Evolutionary conservation across 2,329 filamentous ascomycete genomes (phyloP), one percentile per base, ranked within the genome.

Genomic region (Periglandula ipomoeae): DNA sequence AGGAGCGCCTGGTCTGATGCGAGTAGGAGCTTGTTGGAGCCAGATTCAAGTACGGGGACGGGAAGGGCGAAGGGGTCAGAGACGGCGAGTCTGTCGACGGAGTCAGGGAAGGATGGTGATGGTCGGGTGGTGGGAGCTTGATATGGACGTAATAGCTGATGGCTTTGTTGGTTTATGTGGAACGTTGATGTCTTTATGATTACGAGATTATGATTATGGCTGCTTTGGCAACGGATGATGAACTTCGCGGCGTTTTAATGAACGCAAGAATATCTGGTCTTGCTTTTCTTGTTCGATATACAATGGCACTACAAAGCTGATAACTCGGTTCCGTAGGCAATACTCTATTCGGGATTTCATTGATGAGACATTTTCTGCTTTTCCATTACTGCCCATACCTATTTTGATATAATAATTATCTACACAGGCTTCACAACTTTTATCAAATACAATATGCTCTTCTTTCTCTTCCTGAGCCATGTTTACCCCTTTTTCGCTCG

Each of bases 11-110:
- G 61, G 54, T 70, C 65, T 1, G 67, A 68, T 53, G 58, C 66
- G 19, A 67, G 66, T 49, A 61, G 60, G 35, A 70, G 67, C 50
- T 52, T 68, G 55, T 59, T 63, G 26, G 67, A 68, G 38, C 58
- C 58, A 1, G 66, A 62, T 32, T 68, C 65, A 8, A 68, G 65
- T 42, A 60, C 59, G 26, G 65, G 61, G 4, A 61, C 62, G 15
- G 60, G 60, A 5, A 57, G 53, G 20, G 59, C 61, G 4, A 67
- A 66, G 51, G 61, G 61, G n/a, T 68, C 65, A 2, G 67, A 68
- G 47, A 65, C 67, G 37, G 65, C 65, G 15, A 69, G 65, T 1
- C 50, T 63, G 46, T 66, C 66, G 17, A 68, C 66, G 0, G 57
- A 58, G 38, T 58, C 54, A 30, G 55, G 57, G 59, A 54, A 50